phyloP scores from a whole-genome alignment of 257 asterid species.

The Datura wrightii region DNA sequence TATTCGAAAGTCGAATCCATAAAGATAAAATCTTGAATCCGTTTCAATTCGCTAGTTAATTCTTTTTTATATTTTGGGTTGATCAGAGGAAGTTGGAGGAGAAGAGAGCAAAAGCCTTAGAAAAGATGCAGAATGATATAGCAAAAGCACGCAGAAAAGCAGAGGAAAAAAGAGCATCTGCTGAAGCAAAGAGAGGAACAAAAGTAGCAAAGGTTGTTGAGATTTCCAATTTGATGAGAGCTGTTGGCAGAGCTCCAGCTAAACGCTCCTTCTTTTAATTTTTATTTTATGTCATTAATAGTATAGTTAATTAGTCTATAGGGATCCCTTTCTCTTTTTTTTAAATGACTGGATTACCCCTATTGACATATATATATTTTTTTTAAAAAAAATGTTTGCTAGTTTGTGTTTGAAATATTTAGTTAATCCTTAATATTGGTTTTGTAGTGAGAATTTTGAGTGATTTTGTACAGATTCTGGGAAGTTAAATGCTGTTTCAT shows the following conservation, averaged over 20 bases:
- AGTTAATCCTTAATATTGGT: neutral
- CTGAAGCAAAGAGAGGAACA: slow-evolving; percentile 92
- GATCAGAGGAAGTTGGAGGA: slow-evolving; percentile 88
- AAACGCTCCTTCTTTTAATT: slow-evolving; percentile 79
- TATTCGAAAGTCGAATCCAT: too few relatives aligned
- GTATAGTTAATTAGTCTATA: neutral
- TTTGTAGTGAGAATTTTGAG: neutral
- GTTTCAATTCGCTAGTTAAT: neutral
- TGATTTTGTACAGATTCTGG: neutral
- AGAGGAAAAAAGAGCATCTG: slow-evolving; percentile 90
- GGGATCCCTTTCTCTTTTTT: slow-evolving; percentile 32
- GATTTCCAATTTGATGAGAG: slow-evolving; percentile 80
- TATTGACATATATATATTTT: neutral
- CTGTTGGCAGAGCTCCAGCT: slow-evolving; percentile 84
- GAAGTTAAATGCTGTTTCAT: neutral
- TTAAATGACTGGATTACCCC: neutral
- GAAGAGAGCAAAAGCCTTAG: slow-evolving; percentile 84
- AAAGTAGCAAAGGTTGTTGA: slow-evolving; percentile 87
- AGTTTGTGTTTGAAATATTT: neutral
- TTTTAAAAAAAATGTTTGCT: neutral
- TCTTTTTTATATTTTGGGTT: too few relatives aligned
- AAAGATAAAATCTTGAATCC: neutral
- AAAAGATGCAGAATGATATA: slow-evolving; percentile 87
- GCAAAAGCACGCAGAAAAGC: slow-evolving; percentile 93
- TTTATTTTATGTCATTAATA: too few relatives aligned